phyloP scores from a whole-genome alignment of 73 alveolate genomes.

The Tetrahymena thermophila region DNA sequence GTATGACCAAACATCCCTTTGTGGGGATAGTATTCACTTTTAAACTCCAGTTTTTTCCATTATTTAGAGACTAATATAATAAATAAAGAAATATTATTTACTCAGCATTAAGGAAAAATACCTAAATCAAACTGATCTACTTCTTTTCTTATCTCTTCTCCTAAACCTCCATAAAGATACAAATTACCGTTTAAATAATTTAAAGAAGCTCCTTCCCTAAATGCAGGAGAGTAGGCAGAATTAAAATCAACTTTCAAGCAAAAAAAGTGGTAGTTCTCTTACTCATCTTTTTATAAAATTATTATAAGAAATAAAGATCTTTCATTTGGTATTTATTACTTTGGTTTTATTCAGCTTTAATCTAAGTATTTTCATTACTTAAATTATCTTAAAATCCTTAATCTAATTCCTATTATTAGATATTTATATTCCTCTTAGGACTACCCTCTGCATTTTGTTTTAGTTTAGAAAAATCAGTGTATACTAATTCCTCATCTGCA shows the following conservation, averaged over 20 bases:
- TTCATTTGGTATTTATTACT: background rate
- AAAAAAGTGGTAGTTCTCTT: background rate
- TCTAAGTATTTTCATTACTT: background rate
- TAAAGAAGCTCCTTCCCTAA: background rate
- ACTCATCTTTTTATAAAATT: background rate
- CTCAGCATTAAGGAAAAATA: background rate
- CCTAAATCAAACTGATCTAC: background rate
- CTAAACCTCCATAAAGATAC: background rate
- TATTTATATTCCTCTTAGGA: background rate
- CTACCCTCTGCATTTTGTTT: background rate
- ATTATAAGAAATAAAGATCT: background rate
- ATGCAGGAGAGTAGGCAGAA: background rate
- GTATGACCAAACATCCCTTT: background rate
- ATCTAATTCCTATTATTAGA: background rate
- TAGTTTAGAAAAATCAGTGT: background rate
- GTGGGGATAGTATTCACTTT: background rate
- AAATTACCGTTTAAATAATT: background rate
- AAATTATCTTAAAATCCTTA: background rate
- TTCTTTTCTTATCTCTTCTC: background rate
- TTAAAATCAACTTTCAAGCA: background rate
- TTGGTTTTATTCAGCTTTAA: background rate
- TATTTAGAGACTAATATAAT: background rate
- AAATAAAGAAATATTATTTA: background rate
- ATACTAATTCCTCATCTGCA: background rate
- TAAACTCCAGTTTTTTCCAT: background rate